Evolutionary conservation across 306 rosid genomes (phyloP).

Genomic region (Quercus alba): DNA sequence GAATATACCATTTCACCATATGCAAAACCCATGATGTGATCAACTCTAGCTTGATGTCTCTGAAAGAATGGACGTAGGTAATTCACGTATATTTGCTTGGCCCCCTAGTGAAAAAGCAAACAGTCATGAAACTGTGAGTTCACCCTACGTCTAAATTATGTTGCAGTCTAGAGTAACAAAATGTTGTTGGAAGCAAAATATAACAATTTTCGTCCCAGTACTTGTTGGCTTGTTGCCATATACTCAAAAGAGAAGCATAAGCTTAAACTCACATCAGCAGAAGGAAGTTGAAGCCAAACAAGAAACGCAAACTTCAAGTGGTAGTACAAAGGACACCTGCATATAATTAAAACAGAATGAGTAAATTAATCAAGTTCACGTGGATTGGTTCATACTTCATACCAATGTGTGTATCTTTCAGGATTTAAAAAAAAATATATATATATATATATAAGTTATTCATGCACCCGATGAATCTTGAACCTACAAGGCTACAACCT

Average conservation of each 20-base stretch:
- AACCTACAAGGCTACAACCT: background rate
- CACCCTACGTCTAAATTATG: background rate
- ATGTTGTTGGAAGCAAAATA: background rate
- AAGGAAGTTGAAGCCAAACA: slow-evolving; percentile 98
- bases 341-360: background rate
- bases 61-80: slow-evolving; percentile 76
- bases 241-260: background rate
- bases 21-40: slow-evolving; percentile 54
- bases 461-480: too few species aligned
- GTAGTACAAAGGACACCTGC: slow-evolving; percentile 90
- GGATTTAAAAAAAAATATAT: too few species aligned
- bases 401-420: background rate
- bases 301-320: slow-evolving; percentile 91
- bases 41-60: slow-evolving; percentile 66
- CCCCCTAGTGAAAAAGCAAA: slow-evolving; percentile 56
- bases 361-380: background rate
- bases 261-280: slow-evolving; percentile 56
- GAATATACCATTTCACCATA: slow-evolving; percentile 65
- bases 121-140: slow-evolving; percentile 10
- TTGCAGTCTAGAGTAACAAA: background rate
- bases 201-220: slow-evolving; percentile 7
- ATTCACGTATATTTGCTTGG: slow-evolving; percentile 59
- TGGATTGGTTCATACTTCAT: background rate
- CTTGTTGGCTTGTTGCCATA: background rate
- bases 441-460: too few species aligned